phyloP scores from a whole-genome alignment of 2,329 filamentous ascomycete genomes.

The Colletotrichum tofieldiae region DNA sequence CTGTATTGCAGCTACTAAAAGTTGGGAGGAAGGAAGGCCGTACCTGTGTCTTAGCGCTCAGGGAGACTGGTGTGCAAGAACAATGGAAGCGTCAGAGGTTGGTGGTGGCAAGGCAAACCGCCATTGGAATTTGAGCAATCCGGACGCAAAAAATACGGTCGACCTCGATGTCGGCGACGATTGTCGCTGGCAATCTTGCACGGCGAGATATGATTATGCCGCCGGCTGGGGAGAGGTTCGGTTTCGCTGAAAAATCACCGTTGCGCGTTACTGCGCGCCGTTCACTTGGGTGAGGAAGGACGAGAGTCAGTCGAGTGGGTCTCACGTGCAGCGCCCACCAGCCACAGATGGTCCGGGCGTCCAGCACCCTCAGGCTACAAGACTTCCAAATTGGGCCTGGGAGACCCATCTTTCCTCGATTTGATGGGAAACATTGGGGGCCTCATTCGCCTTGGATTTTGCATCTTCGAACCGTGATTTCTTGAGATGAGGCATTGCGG shows the following conservation, averaged over 20 bases:
- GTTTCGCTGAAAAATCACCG: constrained; percentile 42
- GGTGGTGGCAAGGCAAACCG: constrained; percentile 14
- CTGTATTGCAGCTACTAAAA: constrained; percentile 8
- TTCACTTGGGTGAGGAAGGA: constrained; percentile 34
- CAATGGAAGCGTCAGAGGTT: constrained; percentile 37
- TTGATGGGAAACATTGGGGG: constrained; percentile 4
- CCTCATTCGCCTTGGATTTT: constrained; percentile 2
- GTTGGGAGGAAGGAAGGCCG: constrained; percentile 21
- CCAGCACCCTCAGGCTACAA: not conserved
- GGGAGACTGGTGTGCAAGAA: constrained; percentile 34
- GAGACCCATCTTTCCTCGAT: constrained; percentile 1
- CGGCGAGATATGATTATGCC: constrained; percentile 17
- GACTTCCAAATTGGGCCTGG: constrained; percentile 18
- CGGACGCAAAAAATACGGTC: constrained; percentile 10
- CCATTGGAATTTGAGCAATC: constrained; percentile 31
- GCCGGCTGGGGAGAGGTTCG: constrained; percentile 25
- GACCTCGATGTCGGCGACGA: constrained; percentile 11
- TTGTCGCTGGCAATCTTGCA: constrained; percentile 22
- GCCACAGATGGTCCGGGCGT: constrained; percentile 41
- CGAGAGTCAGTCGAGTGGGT: constrained; percentile 42
- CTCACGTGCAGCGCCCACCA: constrained; percentile 44
- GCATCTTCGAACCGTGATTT: not conserved
- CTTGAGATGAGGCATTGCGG: not conserved
- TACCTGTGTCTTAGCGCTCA: constrained; percentile 33
- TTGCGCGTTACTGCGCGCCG: constrained; percentile 40